Base-by-base conservation (phyloP, 768 basidiomycete species). In the Mycena vitilis region DNA sequence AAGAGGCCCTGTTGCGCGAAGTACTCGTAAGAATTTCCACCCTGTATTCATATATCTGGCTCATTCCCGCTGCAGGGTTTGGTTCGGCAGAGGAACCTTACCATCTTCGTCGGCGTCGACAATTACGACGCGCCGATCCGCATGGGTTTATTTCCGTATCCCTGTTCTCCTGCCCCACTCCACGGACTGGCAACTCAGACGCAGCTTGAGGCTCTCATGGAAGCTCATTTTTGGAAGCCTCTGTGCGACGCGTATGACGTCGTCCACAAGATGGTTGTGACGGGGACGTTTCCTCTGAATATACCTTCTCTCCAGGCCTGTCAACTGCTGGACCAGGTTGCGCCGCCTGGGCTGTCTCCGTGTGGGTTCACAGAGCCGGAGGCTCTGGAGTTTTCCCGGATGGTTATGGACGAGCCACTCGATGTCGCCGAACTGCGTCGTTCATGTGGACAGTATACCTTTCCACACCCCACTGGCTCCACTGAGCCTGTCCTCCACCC, bases 311-410 rank as follows among this genome's bases (percentile, higher is more conserved):
- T 60, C 18, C 22, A 12, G 5, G 4, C 8, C 23, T 48, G 58
- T 9, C 56, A 16, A 1, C 1, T 13, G 23, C 3, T 66, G 7
- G 15, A 61, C 37, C 60, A 49, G 22, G 16, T 18, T 12, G 45
- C 23, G 10, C 22, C 36, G 2, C 60, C 52, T 1, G 23, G 6
- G 10, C 15, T 52, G 8, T 2, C 12, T n/a, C 58, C 52, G 20
- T 63, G 53, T 20, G 67, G 67, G 8, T 68, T 68, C 22, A 53
- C 61, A 11, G 55, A 68, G 20, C 0, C 34, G 7, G 67, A 68
- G 20, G 49, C 67, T 4, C 20, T 51, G 4, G 22, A 58, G 11
- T 59, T 68, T 20, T 16, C 57, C 30, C 20, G 2, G 0, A 13
- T 48, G n/a, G 11, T 59, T 10, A 22, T 68, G 13, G 47, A 36